Conservation (phyloP, 2,329 filamentous ascomycete species). For the Westerdykella ornata region DNA sequence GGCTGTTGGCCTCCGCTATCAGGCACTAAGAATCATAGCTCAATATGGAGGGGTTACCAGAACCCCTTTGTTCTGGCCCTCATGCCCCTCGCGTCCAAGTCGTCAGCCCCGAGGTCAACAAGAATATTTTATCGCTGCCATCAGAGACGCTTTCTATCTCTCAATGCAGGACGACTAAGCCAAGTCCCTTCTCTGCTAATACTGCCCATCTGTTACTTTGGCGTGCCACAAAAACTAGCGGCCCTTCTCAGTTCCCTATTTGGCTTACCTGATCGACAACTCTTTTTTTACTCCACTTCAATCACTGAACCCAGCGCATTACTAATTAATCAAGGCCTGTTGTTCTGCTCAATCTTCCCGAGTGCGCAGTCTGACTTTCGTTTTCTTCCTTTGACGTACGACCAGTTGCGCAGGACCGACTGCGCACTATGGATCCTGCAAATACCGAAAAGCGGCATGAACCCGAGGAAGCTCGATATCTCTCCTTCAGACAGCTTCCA, state of each 20-base stretch:
- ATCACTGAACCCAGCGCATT: neutral
- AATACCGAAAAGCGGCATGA: slow-evolving; percentile 33
- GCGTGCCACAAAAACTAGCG: no score
- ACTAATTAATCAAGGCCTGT: no score
- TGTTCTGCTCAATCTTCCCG: neutral
- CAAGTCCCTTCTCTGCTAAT: neutral
- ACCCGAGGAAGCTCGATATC: slow-evolving; percentile 43
- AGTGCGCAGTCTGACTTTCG: neutral
- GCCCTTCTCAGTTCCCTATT: neutral
- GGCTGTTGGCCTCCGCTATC: slow-evolving; percentile 13
- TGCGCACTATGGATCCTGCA: slow-evolving; percentile 29
- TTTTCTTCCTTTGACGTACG: neutral
- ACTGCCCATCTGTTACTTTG: no score
- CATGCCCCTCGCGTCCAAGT: slow-evolving; percentile 5
- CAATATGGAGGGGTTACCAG: neutral
- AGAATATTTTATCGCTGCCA: neutral
- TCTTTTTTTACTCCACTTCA: neutral
- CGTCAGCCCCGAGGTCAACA: slow-evolving; percentile 6
- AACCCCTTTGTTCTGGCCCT: no score
- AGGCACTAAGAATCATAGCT: slow-evolving; percentile 6
- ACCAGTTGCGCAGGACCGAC: no score
- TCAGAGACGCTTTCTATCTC: neutral
- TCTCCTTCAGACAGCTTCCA: slow-evolving; percentile 52
- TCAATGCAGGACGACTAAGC: no score
- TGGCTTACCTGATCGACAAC: neutral